Evolutionary conservation across 148 eudicot species (phyloP).

Genomic region (Drosera capensis): DNA sequence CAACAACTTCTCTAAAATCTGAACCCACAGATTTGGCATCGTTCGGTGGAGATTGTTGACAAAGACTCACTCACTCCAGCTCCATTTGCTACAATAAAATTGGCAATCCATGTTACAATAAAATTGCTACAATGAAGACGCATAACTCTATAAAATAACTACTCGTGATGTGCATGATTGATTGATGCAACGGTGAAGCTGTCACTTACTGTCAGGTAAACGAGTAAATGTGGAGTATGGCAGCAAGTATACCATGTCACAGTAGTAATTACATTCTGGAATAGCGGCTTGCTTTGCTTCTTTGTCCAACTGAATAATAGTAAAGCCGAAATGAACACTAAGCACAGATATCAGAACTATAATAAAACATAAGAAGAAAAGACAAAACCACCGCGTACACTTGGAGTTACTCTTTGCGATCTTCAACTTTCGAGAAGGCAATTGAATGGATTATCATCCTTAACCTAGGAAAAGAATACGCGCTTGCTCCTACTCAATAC

Average conservation of each 20-base stretch:
- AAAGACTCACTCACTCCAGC: constrained; percentile 27
- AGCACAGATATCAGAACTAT: background rate
- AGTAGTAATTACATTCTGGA: constrained; percentile 47
- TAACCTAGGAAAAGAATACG: constrained; percentile 45
- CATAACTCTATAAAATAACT: background rate
- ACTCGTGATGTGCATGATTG: no score
- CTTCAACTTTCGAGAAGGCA: constrained; percentile 40
- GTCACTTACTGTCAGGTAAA: constrained; percentile 32
- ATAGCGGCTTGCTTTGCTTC: constrained; percentile 12
- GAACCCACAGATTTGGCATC: constrained; percentile 6
- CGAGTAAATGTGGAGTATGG: constrained; percentile 41
- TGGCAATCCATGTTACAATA: background rate
- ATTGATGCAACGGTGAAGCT: background rate
- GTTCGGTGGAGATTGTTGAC: constrained; percentile 48
- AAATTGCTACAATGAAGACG: no score
- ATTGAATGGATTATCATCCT: constrained; percentile 60
- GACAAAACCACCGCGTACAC: constrained; percentile 19
- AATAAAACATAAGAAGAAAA: background rate
- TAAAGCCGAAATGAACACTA: background rate
- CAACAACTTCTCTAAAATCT: constrained; percentile 6
- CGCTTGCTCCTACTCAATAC: constrained; percentile 32
- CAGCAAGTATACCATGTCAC: constrained; percentile 41
- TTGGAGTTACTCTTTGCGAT: constrained; percentile 23
- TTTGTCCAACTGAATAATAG: constrained; percentile 26
- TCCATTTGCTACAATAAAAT: constrained; percentile 16